A percentile compares a stretch with the other conserved stretches of the same genome.
Evolutionary conservation across 768 basidiomycete genomes (phyloP).

Genomic region (Boletales sp.): DNA sequence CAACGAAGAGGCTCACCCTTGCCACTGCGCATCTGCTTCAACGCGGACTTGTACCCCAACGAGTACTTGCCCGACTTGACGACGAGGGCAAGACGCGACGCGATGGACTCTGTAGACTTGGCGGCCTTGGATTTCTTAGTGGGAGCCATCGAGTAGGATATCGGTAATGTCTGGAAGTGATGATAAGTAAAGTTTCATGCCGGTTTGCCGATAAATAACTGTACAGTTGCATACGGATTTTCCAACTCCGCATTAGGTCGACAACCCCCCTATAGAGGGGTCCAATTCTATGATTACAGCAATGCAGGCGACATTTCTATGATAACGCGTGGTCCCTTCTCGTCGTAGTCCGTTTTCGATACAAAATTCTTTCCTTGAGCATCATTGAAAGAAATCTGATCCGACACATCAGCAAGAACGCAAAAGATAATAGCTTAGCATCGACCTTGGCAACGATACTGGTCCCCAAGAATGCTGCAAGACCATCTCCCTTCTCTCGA

Average conservation of each 20-base stretch:
- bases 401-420: background rate
- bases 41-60: slow-evolving; percentile 95
- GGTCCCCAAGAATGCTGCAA: slow-evolving; percentile 76
- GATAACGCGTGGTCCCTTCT: slow-evolving; percentile 67
- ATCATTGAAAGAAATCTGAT: slow-evolving; percentile 74
- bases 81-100: slow-evolving; percentile 89
- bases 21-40: slow-evolving; percentile 97
- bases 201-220: slow-evolving; percentile 20
- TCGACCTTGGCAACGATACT: slow-evolving; percentile 82
- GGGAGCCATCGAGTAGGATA: slow-evolving; percentile 71
- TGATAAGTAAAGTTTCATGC: slow-evolving; percentile 14
- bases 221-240: slow-evolving; percentile 27
- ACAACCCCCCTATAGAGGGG: slow-evolving; percentile 4
- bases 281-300: slow-evolving; percentile 38
- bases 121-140: slow-evolving; percentile 93
- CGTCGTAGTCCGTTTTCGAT: slow-evolving; percentile 74
- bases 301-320: slow-evolving; percentile 76
- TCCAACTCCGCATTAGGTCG: slow-evolving; percentile 19
- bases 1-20: slow-evolving; percentile 70
- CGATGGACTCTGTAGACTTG: slow-evolving; percentile 92
- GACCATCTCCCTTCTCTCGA: slow-evolving; percentile 77
- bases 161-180: no score
- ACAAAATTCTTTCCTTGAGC: slow-evolving; percentile 64
- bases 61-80: slow-evolving; percentile 99
- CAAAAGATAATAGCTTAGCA: slow-evolving; percentile 3